Percentiles rank a stretch among this genome's conserved stretches.
These are phyloP conservation scores for Apophysomyces sp. DNA, from an alignment of 371 early-diverging fungal species.

Conservation along the genomic window DNA sequence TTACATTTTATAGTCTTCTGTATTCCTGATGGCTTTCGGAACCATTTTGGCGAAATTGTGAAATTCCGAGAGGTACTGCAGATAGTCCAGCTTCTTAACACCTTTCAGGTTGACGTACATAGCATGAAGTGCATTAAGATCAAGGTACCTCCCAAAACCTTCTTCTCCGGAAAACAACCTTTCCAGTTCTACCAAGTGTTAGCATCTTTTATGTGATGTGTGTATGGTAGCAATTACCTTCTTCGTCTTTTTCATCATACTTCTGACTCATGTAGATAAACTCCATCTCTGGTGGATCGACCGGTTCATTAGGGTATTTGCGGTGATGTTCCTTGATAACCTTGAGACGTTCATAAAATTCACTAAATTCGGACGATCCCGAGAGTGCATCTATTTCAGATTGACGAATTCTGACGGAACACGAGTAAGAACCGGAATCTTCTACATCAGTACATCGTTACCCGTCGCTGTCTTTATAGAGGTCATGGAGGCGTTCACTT, in stretches of 20 bases:
- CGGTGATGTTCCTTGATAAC: constrained; percentile 84
- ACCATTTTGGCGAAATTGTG: constrained; percentile 60
- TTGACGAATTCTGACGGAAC: constrained; percentile 54
- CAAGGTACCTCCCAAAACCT: constrained; percentile 81
- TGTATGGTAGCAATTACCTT: too few species aligned
- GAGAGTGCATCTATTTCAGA: constrained; percentile 76
- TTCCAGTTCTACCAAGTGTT: constrained; percentile 63
- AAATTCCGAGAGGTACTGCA: constrained; percentile 76
- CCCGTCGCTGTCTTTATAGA: constrained; percentile 80
- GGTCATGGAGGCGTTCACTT: constrained; percentile 56
- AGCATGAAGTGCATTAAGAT: constrained; percentile 78
- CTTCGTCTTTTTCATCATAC: constrained; percentile 44
- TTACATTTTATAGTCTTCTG: constrained; percentile 60
- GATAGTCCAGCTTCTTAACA: constrained; percentile 73
- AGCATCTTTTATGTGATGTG: background rate
- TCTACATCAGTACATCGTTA: constrained; percentile 21
- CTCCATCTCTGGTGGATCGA: constrained; percentile 81
- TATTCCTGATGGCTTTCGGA: constrained; percentile 64
- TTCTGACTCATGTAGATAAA: constrained; percentile 54
- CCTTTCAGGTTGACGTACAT: constrained; percentile 82
- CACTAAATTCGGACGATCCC: constrained; percentile 75
- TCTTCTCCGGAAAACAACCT: constrained; percentile 93
- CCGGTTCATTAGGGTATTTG: constrained; percentile 77
- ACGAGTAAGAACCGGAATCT: background rate
- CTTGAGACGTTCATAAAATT: constrained; percentile 86